A percentile compares a stretch with the other conserved stretches of the same genome.
phyloP scores from a whole-genome alignment of 1,284 basidiomycete species.

The Boletus sp. region DNA sequence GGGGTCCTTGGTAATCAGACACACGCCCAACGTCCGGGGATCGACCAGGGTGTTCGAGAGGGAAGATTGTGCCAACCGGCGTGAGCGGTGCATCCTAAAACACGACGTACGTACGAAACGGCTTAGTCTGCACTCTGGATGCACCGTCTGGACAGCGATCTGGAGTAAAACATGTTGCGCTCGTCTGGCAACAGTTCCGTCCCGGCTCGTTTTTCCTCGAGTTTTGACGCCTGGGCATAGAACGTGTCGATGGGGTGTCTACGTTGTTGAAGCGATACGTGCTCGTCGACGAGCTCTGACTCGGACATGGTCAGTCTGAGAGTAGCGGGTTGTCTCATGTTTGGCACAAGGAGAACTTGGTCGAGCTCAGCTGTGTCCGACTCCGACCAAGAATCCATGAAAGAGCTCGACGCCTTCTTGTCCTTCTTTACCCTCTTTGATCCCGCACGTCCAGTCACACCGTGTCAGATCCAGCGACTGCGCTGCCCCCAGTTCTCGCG shows the following conservation, averaged over 20 bases:
- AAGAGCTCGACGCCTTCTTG: constrained; percentile 77
- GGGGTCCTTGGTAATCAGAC: constrained; percentile 94
- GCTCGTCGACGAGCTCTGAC: no score
- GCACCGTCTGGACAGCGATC: constrained; percentile 82
- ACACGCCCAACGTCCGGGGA: constrained; percentile 78
- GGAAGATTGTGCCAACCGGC: constrained; percentile 50
- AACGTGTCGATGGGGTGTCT: no score
- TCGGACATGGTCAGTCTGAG: no score
- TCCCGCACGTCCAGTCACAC: constrained; percentile 63
- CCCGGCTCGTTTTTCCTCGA: constrained; percentile 66
- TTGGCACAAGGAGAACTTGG: constrained; percentile 8
- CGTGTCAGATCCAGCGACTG: constrained; percentile 73
- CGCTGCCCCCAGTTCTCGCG: constrained; percentile 62
- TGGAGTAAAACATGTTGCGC: constrained; percentile 88
- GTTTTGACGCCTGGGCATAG: constrained; percentile 67
- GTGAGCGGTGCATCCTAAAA: constrained; percentile 8
- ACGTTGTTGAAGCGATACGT: no score
- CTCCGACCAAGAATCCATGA: constrained; percentile 52
- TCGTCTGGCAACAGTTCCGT: constrained; percentile 75
- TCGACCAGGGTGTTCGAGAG: constrained; percentile 82
- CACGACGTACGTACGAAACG: constrained; percentile 75
- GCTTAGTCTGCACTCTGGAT: constrained; percentile 80
- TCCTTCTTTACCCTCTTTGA: constrained; percentile 77
- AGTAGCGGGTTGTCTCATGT: constrained; percentile 4
- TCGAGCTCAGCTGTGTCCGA: constrained; percentile 45